phyloP scores from a whole-genome alignment of 805 yeast species.

The Cyberlindnera galapagoensis region DNA sequence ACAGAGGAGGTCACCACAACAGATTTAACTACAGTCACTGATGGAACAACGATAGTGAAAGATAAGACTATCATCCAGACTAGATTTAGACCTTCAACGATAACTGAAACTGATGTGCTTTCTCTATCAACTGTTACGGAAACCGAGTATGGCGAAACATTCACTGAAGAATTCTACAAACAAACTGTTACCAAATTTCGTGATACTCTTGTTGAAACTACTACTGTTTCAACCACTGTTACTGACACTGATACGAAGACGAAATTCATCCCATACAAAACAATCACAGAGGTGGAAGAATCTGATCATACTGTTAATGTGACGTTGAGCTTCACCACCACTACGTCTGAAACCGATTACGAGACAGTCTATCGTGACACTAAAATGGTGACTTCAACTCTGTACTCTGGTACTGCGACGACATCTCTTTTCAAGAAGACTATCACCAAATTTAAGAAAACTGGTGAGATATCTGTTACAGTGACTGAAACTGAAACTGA shows the following conservation, averaged over 20 bases:
- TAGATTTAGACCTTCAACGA: conserved; percentile 16
- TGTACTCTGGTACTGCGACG: conserved; percentile 12
- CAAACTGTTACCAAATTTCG: conserved; percentile 15
- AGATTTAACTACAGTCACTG: no score
- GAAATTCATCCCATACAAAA: conserved; percentile 14
- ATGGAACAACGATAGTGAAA: no score
- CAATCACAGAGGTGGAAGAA: conserved; percentile 24
- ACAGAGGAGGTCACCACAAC: neutral
- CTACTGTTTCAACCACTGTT: conserved; percentile 11
- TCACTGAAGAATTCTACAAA: conserved; percentile 16
- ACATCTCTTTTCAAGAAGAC: conserved; percentile 17
- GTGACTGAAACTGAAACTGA: conserved; percentile 15
- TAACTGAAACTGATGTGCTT: conserved; percentile 14
- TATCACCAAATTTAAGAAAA: conserved; percentile 11
- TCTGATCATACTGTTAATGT: conserved; percentile 20
- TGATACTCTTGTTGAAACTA: conserved; percentile 12
- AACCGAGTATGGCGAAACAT: conserved; percentile 15
- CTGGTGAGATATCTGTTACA: conserved; percentile 12
- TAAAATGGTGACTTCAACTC: conserved; percentile 8
- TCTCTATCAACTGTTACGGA: conserved; percentile 12
- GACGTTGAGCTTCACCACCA: conserved; percentile 18
- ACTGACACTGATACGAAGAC: conserved; percentile 13
- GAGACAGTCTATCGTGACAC: conserved; percentile 19
- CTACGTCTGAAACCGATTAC: conserved; percentile 13
- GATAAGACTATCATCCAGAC: conserved; percentile 18